Base-by-base conservation (phyloP, 495 filamentous ascomycete genomes). In the Penicillium pulvis region DNA sequence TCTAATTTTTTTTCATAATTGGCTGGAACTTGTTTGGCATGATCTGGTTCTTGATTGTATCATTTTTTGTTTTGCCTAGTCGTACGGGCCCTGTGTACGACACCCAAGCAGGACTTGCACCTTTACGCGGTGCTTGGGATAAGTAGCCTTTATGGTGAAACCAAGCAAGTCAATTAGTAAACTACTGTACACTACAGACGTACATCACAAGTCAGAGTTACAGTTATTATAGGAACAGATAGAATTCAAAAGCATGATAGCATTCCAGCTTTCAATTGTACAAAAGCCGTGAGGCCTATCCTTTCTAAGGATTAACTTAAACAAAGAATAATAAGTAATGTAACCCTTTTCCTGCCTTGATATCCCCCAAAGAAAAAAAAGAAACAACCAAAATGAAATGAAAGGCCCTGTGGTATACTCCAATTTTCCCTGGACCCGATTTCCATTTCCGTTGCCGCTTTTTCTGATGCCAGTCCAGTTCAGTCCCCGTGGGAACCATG, bases 261-360 rank as follows among this genome's bases (percentile, higher is more conserved):
- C 63, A 67, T 62, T 64, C n/a, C 26, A 53, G 52, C 60, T 31
- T 59, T 54, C 59, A 56, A 57, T 64, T 70, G 53, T 67, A 67
- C 61, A 69, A 26, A 66, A 63, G 64, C 65, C 63, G 19, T 17
- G 56, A 63, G 61, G 63, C 68, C 26, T 51, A 52, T 55, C 54
- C 62, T 46, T 60, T 66, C 55, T 55, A 64, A 65, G 62, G 51
- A 65, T 55, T 61, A 28, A 28, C 28, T 28, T 28, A 56, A 28
- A 53, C 24, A 44, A 64, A 54, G 31, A 65, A 62, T 42, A 61
- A 44, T 57, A 62, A 23, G 20, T 23, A 63, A 59, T 39, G 39
- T 16, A 41, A n/a, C 47, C 47, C 45, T 49, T 63, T 56, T 36
- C 46, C 55, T 31, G 17, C 33, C 43, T 23, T 23, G 23, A 14